Evolutionary conservation across 2,329 filamentous ascomycete genomes (phyloP).

Genomic region (Microdochium paspali): DNA sequence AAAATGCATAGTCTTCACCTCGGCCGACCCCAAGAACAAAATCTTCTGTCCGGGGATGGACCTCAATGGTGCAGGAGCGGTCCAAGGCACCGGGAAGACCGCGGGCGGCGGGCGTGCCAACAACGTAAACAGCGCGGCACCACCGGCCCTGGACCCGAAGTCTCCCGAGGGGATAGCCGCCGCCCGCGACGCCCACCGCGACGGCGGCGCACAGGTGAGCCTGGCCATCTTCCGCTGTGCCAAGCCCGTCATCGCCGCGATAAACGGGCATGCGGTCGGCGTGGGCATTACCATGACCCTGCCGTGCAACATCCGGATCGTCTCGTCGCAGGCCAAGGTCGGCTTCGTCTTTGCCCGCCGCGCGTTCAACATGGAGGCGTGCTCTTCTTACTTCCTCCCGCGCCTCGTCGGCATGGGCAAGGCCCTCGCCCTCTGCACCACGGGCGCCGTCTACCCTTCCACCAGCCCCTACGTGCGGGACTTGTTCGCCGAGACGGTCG

Average conservation of each 20-base stretch:
- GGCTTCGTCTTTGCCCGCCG: conserved; percentile 67
- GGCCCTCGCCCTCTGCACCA: conserved; percentile 58
- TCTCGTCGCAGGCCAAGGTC: conserved; percentile 50
- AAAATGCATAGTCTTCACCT: conserved; percentile 43
- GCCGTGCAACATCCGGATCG: conserved; percentile 42
- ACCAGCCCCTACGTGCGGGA: conserved; percentile 40
- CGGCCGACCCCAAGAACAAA: conserved; percentile 33
- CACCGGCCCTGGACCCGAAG: neutral
- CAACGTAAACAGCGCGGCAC: neutral
- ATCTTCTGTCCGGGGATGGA: conserved; percentile 53
- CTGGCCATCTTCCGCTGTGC: conserved; percentile 46
- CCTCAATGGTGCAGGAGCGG: conserved; percentile 24
- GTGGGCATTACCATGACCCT: conserved; percentile 55
- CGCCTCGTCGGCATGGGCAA: conserved; percentile 55
- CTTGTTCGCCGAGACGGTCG: conserved; percentile 58
- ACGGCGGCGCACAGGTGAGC: conserved; percentile 42
- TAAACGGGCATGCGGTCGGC: conserved; percentile 51
- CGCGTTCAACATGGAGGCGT: conserved; percentile 65
- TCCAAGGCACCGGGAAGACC: neutral
- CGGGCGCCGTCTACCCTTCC: conserved; percentile 50
- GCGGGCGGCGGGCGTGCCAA: conserved; percentile 2
- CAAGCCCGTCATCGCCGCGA: conserved; percentile 49
- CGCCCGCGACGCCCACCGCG: conserved; percentile 22
- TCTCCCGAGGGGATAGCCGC: neutral
- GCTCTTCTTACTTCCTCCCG: conserved; percentile 62